Percentiles rank a stretch among this genome's conserved stretches.
These are phyloP conservation scores for Pichia sp. DNA, from an alignment of 1,139 yeast genomes.

Conservation along the genomic window DNA sequence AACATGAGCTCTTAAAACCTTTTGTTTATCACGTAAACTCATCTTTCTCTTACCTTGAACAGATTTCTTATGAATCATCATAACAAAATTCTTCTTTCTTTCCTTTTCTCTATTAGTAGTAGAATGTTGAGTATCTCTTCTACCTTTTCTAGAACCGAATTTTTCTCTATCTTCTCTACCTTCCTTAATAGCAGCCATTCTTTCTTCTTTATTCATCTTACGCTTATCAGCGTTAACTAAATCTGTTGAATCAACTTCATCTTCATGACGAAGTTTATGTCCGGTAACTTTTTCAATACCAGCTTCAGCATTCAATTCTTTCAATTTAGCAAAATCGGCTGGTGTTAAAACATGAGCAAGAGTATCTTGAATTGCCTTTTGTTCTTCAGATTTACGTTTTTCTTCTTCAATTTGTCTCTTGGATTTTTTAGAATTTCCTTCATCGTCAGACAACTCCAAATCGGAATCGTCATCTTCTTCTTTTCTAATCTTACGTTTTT, in stretches of 20 bases:
- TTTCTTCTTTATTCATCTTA: conserved; percentile 85
- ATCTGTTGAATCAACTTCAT: conserved; percentile 69
- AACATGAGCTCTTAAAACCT: conserved; percentile 76
- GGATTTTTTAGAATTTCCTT: conserved; percentile 28
- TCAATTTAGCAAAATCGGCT: conserved; percentile 93
- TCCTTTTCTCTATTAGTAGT: conserved; percentile 96
- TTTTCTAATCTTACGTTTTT: conserved; percentile 22
- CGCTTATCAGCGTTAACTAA: conserved; percentile 81
- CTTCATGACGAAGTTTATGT: conserved; percentile 53
- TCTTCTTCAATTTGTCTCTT: conserved; percentile 32
- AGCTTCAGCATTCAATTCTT: conserved; percentile 77
- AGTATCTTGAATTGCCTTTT: conserved; percentile 52
- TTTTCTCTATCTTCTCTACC: conserved; percentile 91
- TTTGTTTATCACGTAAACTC: conserved; percentile 87
- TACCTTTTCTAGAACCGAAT: conserved; percentile 83
- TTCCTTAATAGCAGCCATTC: conserved; percentile 78
- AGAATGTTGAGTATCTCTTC: conserved; percentile 68
- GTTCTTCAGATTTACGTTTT: conserved; percentile 26
- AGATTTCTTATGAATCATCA: conserved; percentile 93
- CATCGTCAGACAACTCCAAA: conserved; percentile 37
- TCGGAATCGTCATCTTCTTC: conserved; percentile 39
- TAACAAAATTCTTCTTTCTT: conserved; percentile 95
- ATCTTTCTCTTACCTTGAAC: conserved; percentile 92
- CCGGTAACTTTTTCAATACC: conserved; percentile 73
- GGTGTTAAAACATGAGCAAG: conserved; percentile 84